Evolutionary conservation across 140 eudicot genomes (phyloP).

Genomic region (Ambrosia hybrid): DNA sequence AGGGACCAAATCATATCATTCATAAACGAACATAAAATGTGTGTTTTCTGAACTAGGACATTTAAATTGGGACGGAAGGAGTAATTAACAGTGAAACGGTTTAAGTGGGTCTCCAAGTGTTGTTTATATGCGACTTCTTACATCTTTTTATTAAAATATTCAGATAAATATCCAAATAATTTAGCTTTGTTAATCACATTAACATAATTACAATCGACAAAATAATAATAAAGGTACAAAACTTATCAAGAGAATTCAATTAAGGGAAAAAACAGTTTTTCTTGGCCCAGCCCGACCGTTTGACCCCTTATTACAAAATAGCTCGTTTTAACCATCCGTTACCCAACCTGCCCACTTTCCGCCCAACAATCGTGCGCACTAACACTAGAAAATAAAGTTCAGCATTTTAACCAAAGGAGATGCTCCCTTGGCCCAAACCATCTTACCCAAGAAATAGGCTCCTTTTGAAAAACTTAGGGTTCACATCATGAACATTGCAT

Average conservation of each 20-base stretch:
- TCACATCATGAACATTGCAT: conserved; percentile 97
- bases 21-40: neutral
- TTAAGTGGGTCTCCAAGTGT: neutral
- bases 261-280: neutral
- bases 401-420: too few relatives aligned
- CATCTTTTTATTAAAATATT: neutral
- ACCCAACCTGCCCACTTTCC: too few relatives aligned
- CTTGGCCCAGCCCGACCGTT: neutral
- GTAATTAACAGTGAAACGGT: neutral
- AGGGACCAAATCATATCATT: neutral
- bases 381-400: neutral
- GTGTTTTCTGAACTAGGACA: too few relatives aligned
- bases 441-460: conserved; percentile 92
- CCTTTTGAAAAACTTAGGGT: conserved; percentile 92
- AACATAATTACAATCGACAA: neutral
- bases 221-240: neutral
- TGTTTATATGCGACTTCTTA: neutral
- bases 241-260: neutral
- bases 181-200: neutral
- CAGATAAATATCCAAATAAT: neutral
- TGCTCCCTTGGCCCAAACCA: conserved; percentile 96
- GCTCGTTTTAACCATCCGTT: neutral
- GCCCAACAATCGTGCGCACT: neutral
- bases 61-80: too few relatives aligned
- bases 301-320: neutral